These are phyloP conservation scores for Colletotrichum destructivum DNA, from an alignment of 2,329 filamentous ascomycete genomes.

Conservation along the genomic window DNA sequence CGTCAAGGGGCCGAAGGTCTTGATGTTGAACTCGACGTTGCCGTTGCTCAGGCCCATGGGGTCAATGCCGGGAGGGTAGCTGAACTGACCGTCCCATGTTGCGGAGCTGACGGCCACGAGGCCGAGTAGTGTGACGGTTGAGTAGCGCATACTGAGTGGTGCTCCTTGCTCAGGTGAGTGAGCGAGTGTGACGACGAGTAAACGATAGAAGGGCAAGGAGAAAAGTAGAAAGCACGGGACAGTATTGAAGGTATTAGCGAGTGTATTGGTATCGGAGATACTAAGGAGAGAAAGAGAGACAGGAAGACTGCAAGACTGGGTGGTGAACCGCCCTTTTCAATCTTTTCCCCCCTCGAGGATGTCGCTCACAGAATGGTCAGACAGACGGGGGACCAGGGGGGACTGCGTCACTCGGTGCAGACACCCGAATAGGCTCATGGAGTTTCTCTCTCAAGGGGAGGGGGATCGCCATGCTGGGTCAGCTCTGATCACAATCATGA, in stretches of 20 bases:
- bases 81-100: slow-evolving; percentile 43
- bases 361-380: background rate
- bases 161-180: slow-evolving; percentile 1
- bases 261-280: slow-evolving; percentile 46
- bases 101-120: slow-evolving; percentile 40
- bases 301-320: background rate
- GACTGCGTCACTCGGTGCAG: slow-evolving; percentile 2
- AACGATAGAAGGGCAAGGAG: slow-evolving; percentile 5
- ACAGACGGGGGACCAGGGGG: slow-evolving; percentile 9
- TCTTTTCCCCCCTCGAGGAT: slow-evolving; percentile 12
- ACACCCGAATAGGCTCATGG: slow-evolving; percentile 31
- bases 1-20: slow-evolving; percentile 44
- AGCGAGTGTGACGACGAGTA: slow-evolving; percentile 20
- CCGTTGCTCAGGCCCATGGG: slow-evolving; percentile 28
- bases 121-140: slow-evolving; percentile 41
- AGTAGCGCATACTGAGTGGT: slow-evolving; percentile 42
- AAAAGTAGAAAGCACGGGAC: slow-evolving; percentile 18
- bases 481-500: slow-evolving; percentile 17
- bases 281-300: slow-evolving; percentile 36
- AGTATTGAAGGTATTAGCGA: slow-evolving; percentile 44
- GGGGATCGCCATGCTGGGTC: slow-evolving; percentile 19
- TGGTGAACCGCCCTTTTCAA: slow-evolving; percentile 39
- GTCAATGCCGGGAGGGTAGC: slow-evolving; percentile 45
- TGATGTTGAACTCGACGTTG: slow-evolving; percentile 34
- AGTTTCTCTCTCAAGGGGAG: background rate